Percentiles rank a stretch among this genome's conserved stretches.
phyloP scores from a whole-genome alignment of 805 yeast genomes.

The Barnettozyma botsteinii region DNA sequence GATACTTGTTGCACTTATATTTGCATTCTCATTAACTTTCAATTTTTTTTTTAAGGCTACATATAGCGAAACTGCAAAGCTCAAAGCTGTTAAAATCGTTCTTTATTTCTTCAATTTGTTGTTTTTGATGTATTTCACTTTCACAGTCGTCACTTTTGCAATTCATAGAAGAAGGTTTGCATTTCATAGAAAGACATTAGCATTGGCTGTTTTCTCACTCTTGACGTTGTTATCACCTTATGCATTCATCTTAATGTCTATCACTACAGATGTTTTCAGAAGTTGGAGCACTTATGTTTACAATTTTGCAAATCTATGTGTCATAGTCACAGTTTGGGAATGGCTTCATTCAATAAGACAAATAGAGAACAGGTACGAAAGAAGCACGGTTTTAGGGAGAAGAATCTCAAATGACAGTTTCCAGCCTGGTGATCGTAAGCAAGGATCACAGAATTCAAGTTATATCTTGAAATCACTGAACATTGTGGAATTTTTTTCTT shows the following conservation, averaged over 20 bases:
- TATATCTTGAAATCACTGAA: slow-evolving; percentile 20
- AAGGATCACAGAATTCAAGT: slow-evolving; percentile 2
- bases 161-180: slow-evolving; percentile 37
- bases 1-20: slow-evolving; percentile 27
- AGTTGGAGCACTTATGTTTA: slow-evolving; percentile 44
- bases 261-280: slow-evolving; percentile 34
- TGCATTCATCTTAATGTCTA: slow-evolving; percentile 32
- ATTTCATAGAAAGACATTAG: slow-evolving; percentile 40
- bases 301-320: slow-evolving; percentile 42
- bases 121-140: slow-evolving; percentile 27
- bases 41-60: slow-evolving; percentile 11
- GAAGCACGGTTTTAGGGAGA: slow-evolving; percentile 58
- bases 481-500: slow-evolving; percentile 12
- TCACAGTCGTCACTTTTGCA: slow-evolving; percentile 33
- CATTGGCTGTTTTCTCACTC: slow-evolving; percentile 43
- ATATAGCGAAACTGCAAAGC: background rate
- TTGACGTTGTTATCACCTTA: slow-evolving; percentile 33
- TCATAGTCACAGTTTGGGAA: slow-evolving; percentile 57
- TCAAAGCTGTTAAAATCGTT: slow-evolving; percentile 23
- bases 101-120: slow-evolving; percentile 28
- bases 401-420: slow-evolving; percentile 43
- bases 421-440: slow-evolving; percentile 10
- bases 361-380: slow-evolving; percentile 44
- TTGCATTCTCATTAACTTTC: slow-evolving; percentile 21
- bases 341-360: slow-evolving; percentile 53